phyloP scores from a whole-genome alignment of 371 early-diverging fungal genomes.

The Vittaforma corneae region DNA sequence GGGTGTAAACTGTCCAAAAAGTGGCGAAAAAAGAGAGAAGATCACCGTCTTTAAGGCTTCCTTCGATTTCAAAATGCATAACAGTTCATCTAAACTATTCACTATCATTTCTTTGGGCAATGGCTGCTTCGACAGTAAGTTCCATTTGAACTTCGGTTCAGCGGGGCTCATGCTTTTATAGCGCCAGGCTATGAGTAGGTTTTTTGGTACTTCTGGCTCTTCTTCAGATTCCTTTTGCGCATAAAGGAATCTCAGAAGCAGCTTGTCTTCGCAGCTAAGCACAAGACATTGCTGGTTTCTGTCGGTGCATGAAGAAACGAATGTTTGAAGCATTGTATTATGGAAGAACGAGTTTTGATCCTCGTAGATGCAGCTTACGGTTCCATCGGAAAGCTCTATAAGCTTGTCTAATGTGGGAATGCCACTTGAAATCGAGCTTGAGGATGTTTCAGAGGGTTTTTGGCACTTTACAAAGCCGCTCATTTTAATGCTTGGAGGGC shows the following conservation, averaged over 20 bases:
- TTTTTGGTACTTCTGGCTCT: background rate
- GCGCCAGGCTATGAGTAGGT: slow-evolving; percentile 10
- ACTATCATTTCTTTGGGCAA: background rate
- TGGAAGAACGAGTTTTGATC: background rate
- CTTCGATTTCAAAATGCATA: background rate
- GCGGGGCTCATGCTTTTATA: background rate
- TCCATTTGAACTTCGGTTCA: background rate
- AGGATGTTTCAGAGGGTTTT: background rate
- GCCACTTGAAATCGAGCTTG: no score
- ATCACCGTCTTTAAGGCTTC: background rate
- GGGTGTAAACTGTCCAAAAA: background rate
- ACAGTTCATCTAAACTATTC: background rate
- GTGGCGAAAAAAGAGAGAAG: slow-evolving; percentile 13
- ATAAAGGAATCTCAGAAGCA: background rate
- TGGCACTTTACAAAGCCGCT: no score
- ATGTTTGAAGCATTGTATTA: slow-evolving; percentile 7
- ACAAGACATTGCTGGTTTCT: background rate
- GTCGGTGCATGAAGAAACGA: background rate
- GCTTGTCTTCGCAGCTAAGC: background rate
- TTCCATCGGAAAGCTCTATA: background rate
- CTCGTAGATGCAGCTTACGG: slow-evolving; percentile 6
- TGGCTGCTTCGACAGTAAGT: background rate
- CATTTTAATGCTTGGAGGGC: no score
- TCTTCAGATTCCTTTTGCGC: background rate
- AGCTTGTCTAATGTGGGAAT: slow-evolving; percentile 13